Percentiles rank a stretch among this genome's conserved stretches.
Conservation (phyloP, 2,329 filamentous ascomycete genomes). For the Colletotrichum cuscutae region DNA sequence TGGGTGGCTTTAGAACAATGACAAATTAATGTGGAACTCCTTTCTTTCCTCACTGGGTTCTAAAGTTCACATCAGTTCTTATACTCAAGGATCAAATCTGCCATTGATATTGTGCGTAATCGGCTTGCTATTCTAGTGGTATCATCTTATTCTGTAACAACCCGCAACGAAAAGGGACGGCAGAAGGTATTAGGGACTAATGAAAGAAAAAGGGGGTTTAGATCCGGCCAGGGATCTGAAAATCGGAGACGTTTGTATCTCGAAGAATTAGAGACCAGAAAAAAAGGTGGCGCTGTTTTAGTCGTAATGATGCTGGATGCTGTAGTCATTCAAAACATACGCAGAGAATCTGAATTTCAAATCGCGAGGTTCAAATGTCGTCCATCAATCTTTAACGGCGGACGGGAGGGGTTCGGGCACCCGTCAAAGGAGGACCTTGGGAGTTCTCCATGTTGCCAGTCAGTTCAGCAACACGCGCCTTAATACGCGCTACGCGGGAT, state of each 20-base stretch:
- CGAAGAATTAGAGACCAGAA: constrained; percentile 23
- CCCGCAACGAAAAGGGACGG: constrained; percentile 29
- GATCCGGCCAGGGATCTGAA: constrained; percentile 18
- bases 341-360: neutral
- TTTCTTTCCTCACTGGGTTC: neutral
- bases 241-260: constrained; percentile 6
- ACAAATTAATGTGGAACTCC: neutral
- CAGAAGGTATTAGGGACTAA: constrained; percentile 29
- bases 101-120: constrained; percentile 27
- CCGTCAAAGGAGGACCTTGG: constrained; percentile 44
- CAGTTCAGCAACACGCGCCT: constrained; percentile 93
- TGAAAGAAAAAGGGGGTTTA: constrained; percentile 4
- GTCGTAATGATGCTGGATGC: constrained; percentile 1
- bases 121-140: constrained; percentile 38
- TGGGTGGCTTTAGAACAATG: neutral
- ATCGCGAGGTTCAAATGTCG: neutral
- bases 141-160: constrained; percentile 36
- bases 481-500: constrained; percentile 95
- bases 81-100: neutral
- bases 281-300: neutral
- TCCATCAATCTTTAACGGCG: constrained; percentile 22
- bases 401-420: constrained; percentile 18
- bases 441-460: constrained; percentile 82
- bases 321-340: constrained; percentile 9
- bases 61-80: constrained; percentile 11